phyloP scores from a whole-genome alignment of 2,329 filamentous ascomycete genomes.

The Massarina eburnea region DNA sequence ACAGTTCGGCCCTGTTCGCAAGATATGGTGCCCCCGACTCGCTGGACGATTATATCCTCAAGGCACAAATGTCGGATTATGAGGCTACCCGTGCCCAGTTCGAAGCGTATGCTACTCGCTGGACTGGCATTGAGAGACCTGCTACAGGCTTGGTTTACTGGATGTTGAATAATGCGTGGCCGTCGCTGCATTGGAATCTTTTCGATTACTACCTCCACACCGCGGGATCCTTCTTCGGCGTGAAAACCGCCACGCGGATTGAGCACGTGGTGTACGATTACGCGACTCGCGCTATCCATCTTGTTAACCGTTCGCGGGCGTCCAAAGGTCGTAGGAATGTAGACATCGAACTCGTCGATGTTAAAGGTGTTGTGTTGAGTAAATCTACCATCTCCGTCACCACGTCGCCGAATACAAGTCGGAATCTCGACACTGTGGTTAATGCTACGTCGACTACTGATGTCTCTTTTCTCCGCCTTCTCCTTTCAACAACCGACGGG shows the following conservation, averaged over 20 bases:
- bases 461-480: conserved; percentile 55
- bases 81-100: conserved; percentile 63
- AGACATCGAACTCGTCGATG: conserved; percentile 53
- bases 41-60: conserved; percentile 61
- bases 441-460: conserved; percentile 40
- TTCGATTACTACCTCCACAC: conserved; percentile 65
- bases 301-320: conserved; percentile 55
- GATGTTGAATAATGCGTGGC: conserved; percentile 69
- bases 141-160: conserved; percentile 66
- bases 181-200: conserved; percentile 65
- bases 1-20: conserved; percentile 57
- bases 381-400: conserved; percentile 28
- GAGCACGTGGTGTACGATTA: conserved; percentile 63
- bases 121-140: conserved; percentile 52
- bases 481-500: conserved; percentile 40
- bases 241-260: conserved; percentile 52
- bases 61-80: conserved; percentile 65
- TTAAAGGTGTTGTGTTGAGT: conserved; percentile 49
- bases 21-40: conserved; percentile 56
- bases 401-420: conserved; percentile 50
- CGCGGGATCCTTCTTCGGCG: conserved; percentile 61
- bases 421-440: conserved; percentile 8
- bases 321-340: conserved; percentile 48
- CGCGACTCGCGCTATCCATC: conserved; percentile 46
- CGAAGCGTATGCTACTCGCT: conserved; percentile 57